These are phyloP conservation scores for Haplographium delicatum DNA, from an alignment of 495 filamentous ascomycete species.

Conservation along the genomic window DNA sequence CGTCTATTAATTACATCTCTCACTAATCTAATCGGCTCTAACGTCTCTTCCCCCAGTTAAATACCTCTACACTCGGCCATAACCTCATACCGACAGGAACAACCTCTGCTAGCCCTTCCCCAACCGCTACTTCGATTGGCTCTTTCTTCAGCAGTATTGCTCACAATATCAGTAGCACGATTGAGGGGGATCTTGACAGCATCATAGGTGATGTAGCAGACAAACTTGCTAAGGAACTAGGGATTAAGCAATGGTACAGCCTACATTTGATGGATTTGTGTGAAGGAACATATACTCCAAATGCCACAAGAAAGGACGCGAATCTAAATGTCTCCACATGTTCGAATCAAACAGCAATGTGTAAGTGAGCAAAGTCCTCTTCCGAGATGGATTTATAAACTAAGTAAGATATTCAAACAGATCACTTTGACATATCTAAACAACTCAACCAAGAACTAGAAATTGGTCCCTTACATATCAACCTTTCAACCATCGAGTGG, in stretches of 20 bases:
- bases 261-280: conserved; percentile 67
- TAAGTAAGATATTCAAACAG: conserved; percentile 16
- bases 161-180: conserved; percentile 33
- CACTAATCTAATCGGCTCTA: conserved; percentile 3
- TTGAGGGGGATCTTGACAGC: conserved; percentile 31
- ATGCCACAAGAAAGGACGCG: conserved; percentile 40
- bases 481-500: conserved; percentile 53
- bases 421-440: conserved; percentile 54
- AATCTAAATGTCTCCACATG: conserved; percentile 55
- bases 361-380: conserved; percentile 30
- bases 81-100: conserved; percentile 34
- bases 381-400: conserved; percentile 9
- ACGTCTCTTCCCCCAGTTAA: conserved; percentile 40
- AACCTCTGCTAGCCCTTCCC: conserved; percentile 19
- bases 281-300: conserved; percentile 52
- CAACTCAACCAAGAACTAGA: conserved; percentile 49
- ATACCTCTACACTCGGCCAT: conserved; percentile 57
- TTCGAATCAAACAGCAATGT: conserved; percentile 49
- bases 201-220: conserved; percentile 38
- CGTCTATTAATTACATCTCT: conserved; percentile 25
- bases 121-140: conserved; percentile 22
- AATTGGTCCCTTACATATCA: conserved; percentile 40
- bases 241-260: conserved; percentile 69
- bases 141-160: conserved; percentile 23
- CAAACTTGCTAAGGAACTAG: conserved; percentile 40